A percentile compares a stretch with the other conserved stretches of the same genome.
Conservation (phyloP, 495 filamentous ascomycete species). For the Xylaria telfairii region DNA sequence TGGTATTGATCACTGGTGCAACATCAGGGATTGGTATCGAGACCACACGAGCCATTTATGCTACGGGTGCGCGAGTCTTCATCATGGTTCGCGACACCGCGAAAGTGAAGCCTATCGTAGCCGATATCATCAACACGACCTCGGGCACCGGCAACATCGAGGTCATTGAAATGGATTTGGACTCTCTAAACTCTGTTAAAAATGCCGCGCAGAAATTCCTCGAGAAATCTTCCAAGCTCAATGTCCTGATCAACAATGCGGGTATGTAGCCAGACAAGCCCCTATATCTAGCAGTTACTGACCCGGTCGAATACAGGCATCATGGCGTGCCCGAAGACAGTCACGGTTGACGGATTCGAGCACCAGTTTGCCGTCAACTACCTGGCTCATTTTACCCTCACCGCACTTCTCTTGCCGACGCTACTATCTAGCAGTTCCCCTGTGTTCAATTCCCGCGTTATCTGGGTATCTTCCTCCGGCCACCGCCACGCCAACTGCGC, state of each 20-base stretch:
- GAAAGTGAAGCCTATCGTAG: constrained; percentile 44
- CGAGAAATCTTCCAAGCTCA: constrained; percentile 21
- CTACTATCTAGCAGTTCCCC: constrained; percentile 47
- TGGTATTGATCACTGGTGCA: constrained; percentile 56
- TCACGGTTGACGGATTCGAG: constrained; percentile 52
- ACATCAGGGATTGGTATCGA: constrained; percentile 60
- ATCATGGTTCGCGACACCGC: constrained; percentile 48
- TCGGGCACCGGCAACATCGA: constrained; percentile 33
- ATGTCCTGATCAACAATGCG: constrained; percentile 38
- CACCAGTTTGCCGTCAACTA: constrained; percentile 55
- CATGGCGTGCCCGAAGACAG: constrained; percentile 47
- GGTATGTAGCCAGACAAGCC: background rate
- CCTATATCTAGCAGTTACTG: background rate
- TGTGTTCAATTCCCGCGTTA: constrained; percentile 48
- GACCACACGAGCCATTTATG: constrained; percentile 52
- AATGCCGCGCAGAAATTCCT: constrained; percentile 34
- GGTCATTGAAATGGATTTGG: constrained; percentile 47
- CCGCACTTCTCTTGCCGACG: constrained; percentile 48
- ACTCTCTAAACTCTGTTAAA: constrained; percentile 37
- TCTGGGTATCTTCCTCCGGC: constrained; percentile 47
- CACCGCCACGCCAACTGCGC: constrained; percentile 37
- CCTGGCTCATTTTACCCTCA: constrained; percentile 55
- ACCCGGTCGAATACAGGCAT: constrained; percentile 27
- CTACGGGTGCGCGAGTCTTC: constrained; percentile 56
- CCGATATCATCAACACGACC: constrained; percentile 33